Conservation (phyloP, 768 basidiomycete species). For the Psilocybe tampanensis region DNA sequence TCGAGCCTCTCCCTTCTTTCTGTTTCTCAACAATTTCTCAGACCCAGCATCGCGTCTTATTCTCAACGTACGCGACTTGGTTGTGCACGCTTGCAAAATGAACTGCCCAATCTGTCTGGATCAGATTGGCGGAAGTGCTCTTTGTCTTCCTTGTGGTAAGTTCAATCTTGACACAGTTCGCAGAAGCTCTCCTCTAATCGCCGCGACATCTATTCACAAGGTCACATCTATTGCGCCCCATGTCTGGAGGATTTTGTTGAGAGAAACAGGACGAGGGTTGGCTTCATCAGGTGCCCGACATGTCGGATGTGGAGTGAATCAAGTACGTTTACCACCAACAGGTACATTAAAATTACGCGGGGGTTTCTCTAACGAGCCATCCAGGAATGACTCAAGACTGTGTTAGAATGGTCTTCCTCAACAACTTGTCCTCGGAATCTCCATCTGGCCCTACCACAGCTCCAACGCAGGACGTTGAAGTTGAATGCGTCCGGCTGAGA, state of each 20-base stretch:
- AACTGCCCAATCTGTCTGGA: too few relatives aligned
- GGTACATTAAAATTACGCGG: not conserved
- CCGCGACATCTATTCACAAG: not conserved
- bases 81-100: too few relatives aligned
- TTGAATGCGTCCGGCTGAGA: not conserved
- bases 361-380: not conserved
- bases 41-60: too few relatives aligned
- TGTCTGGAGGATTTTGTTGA: not conserved
- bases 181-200: not conserved
- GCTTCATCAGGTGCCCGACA: slow-evolving; percentile 1
- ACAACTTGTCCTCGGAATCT: not conserved
- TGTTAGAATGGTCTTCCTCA: slow-evolving; percentile 6
- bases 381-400: not conserved
- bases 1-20: too few relatives aligned
- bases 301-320: not conserved
- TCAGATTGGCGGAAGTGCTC: not conserved
- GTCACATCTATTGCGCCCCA: slow-evolving; percentile 7
- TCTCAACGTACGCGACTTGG: too few relatives aligned
- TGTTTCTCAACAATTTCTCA: too few relatives aligned
- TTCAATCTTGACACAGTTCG: not conserved
- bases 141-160: not conserved
- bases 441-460: not conserved
- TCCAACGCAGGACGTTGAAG: not conserved
- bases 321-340: not conserved
- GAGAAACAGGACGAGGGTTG: not conserved